A percentile compares a stretch with the other conserved stretches of the same genome.
Conservation (phyloP, 495 filamentous ascomycete genomes). For the Talaromyces wortmannii region DNA sequence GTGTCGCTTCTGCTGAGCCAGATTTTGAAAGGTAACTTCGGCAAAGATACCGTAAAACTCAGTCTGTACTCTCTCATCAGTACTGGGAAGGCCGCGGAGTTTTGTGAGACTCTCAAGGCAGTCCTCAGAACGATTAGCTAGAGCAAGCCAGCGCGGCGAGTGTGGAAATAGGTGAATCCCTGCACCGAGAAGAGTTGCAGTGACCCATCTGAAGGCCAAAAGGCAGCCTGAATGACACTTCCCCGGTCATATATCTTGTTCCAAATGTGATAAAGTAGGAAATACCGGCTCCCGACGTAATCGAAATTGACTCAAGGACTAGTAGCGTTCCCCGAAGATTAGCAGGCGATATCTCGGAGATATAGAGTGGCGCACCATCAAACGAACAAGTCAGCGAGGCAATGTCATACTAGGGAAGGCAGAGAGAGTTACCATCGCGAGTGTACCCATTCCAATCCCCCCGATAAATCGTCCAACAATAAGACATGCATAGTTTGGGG, state of each 20-base stretch:
- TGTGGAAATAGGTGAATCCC: slow-evolving; percentile 69
- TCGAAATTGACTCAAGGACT: slow-evolving; percentile 67
- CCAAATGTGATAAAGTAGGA: slow-evolving; percentile 69
- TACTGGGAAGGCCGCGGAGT: slow-evolving; percentile 38
- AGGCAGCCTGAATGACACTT: slow-evolving; percentile 57
- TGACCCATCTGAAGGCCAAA: slow-evolving; percentile 49
- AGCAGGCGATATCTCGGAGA: slow-evolving; percentile 26
- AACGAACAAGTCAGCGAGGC: slow-evolving; percentile 28
- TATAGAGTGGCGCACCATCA: slow-evolving; percentile 49
- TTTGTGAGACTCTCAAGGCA: slow-evolving; percentile 51
- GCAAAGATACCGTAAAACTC: background rate
- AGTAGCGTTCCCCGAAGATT: slow-evolving; percentile 58
- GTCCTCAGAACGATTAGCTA: slow-evolving; percentile 59
- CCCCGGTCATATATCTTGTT: slow-evolving; percentile 62
- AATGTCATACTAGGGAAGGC: background rate
- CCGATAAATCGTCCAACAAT: slow-evolving; percentile 19
- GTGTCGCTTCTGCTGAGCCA: background rate
- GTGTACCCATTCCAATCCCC: slow-evolving; percentile 22
- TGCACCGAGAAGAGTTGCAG: slow-evolving; percentile 52
- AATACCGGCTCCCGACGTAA: slow-evolving; percentile 69
- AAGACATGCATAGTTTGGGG: slow-evolving; percentile 14
- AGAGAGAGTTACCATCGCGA: slow-evolving; percentile 11
- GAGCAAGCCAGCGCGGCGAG: slow-evolving; percentile 64
- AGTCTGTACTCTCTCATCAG: slow-evolving; percentile 3
- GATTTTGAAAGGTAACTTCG: background rate